A percentile compares a stretch with the other conserved stretches of the same genome.
phyloP scores from a whole-genome alignment of 2,329 filamentous ascomycete species.

The Cytospora piceae region DNA sequence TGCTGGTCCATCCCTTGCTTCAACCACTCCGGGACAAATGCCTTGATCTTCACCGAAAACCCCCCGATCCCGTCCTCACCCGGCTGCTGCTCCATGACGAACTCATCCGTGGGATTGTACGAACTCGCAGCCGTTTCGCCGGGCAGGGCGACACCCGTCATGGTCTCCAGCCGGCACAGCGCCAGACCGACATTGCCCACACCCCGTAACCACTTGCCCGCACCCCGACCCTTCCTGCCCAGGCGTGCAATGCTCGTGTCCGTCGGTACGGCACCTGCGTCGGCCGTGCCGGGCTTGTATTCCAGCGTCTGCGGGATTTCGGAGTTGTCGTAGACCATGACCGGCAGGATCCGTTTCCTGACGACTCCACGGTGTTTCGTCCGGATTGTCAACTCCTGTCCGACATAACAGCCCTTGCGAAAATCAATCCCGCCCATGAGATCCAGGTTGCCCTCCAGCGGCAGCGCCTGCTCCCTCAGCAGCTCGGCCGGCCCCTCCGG shows the following conservation, averaged over 20 bases:
- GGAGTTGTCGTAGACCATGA: conserved; percentile 66
- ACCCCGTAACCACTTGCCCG: conserved; percentile 79
- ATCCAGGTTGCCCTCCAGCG: conserved; percentile 90
- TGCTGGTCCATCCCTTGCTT: conserved; percentile 44
- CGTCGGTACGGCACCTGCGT: conserved; percentile 43
- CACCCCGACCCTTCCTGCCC: conserved; percentile 66
- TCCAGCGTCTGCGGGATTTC: conserved; percentile 44
- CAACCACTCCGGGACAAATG: conserved; percentile 83
- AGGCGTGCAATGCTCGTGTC: conserved; percentile 55
- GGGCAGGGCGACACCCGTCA: conserved; percentile 79
- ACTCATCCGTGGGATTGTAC: conserved; percentile 65
- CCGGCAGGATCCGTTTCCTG: conserved; percentile 84
- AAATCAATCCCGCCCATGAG: conserved; percentile 86
- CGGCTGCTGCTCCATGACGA: conserved; percentile 54
- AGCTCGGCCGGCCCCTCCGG: conserved; percentile 87
- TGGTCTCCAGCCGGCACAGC: conserved; percentile 84
- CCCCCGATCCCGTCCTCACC: conserved; percentile 47
- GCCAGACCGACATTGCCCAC: conserved; percentile 87
- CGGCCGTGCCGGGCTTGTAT: conserved; percentile 43
- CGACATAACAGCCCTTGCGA: conserved; percentile 94
- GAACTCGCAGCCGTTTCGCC: conserved; percentile 67
- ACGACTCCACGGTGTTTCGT: conserved; percentile 95
- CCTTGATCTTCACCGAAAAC: conserved; percentile 66
- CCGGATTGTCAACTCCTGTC: conserved; percentile 94
- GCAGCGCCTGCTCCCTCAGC: conserved; percentile 69